Percentiles rank a stretch among this genome's conserved stretches.
Evolutionary conservation across 1,139 yeast species (phyloP).

Genomic region (Zygotorulaspora mrakii): DNA sequence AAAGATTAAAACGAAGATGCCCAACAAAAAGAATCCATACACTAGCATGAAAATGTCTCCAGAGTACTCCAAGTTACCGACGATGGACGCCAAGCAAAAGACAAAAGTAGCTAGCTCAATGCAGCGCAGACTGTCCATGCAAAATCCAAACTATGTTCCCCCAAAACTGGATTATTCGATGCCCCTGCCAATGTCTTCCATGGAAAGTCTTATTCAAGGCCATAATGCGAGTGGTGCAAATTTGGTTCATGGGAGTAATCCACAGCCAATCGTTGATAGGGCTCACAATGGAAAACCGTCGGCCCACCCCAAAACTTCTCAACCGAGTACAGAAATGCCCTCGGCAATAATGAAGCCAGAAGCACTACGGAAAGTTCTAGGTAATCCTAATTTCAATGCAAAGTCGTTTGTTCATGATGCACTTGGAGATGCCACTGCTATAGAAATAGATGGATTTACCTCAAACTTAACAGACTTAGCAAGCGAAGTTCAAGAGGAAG

Average conservation of each 20-base stretch:
- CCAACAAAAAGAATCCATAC: conserved; percentile 32
- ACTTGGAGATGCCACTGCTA: conserved; percentile 63
- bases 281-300: conserved; percentile 1
- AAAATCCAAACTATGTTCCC: conserved; percentile 33
- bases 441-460: conserved; percentile 69
- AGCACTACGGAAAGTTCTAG: conserved; percentile 29
- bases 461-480: conserved; percentile 54
- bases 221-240: not conserved
- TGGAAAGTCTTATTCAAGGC: conserved; percentile 2
- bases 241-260: not conserved
- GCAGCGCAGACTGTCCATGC: conserved; percentile 42
- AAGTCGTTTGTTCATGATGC: conserved; percentile 51
- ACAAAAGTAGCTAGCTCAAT: conserved; percentile 41
- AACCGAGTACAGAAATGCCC: conserved; percentile 5
- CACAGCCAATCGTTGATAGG: not conserved
- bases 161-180: conserved; percentile 32
- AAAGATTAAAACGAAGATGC: conserved; percentile 17
- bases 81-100: conserved; percentile 37
- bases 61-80: conserved; percentile 31
- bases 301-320: not conserved
- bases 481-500: conserved; percentile 54
- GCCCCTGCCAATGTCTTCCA: conserved; percentile 28
- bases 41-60: conserved; percentile 29
- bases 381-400: conserved; percentile 45
- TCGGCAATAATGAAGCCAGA: conserved; percentile 22